phyloP scores from a whole-genome alignment of 2,329 filamentous ascomycete species.

The Fusarium xyrophilum region DNA sequence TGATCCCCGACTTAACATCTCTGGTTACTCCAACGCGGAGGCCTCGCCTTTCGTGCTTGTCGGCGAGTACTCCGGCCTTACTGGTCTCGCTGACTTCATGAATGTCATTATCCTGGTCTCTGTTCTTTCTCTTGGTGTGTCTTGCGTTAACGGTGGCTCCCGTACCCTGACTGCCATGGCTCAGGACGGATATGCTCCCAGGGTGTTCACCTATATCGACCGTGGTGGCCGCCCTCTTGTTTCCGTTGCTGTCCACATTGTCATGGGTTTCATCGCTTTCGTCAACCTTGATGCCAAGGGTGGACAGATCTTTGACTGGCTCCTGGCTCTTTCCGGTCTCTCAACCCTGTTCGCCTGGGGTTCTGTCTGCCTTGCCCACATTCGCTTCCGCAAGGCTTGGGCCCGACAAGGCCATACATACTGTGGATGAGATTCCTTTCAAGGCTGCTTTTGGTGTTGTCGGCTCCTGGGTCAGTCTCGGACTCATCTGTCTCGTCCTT shows the following conservation, averaged over 20 bases:
- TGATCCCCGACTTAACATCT: slow-evolving; percentile 50
- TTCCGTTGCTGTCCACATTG: slow-evolving; percentile 54
- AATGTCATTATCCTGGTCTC: slow-evolving; percentile 62
- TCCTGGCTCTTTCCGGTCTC: slow-evolving; percentile 68
- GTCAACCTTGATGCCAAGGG: slow-evolving; percentile 56
- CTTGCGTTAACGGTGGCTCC: slow-evolving; percentile 61
- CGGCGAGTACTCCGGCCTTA: slow-evolving; percentile 57
- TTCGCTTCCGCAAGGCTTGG: slow-evolving; percentile 71
- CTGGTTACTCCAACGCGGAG: slow-evolving; percentile 39
- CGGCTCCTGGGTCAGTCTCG: slow-evolving; percentile 69
- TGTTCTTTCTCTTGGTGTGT: slow-evolving; percentile 62
- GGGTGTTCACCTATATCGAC: slow-evolving; percentile 61
- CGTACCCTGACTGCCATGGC: slow-evolving; percentile 62
- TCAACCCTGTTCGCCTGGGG: slow-evolving; percentile 71
- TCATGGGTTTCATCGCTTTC: slow-evolving; percentile 58
- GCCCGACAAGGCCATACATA: slow-evolving; percentile 64
- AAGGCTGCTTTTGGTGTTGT: slow-evolving; percentile 64
- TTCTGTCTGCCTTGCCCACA: slow-evolving; percentile 67
- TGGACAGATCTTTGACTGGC: slow-evolving; percentile 66
- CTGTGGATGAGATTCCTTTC: slow-evolving; percentile 72
- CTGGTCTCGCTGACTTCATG: slow-evolving; percentile 59
- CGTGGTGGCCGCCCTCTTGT: slow-evolving; percentile 58
- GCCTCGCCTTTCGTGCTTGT: slow-evolving; percentile 61
- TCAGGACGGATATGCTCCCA: slow-evolving; percentile 62
- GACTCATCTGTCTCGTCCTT: slow-evolving; percentile 62